Conservation (phyloP, 2,329 filamentous ascomycete species). For the Pleomassaria siparia region DNA sequence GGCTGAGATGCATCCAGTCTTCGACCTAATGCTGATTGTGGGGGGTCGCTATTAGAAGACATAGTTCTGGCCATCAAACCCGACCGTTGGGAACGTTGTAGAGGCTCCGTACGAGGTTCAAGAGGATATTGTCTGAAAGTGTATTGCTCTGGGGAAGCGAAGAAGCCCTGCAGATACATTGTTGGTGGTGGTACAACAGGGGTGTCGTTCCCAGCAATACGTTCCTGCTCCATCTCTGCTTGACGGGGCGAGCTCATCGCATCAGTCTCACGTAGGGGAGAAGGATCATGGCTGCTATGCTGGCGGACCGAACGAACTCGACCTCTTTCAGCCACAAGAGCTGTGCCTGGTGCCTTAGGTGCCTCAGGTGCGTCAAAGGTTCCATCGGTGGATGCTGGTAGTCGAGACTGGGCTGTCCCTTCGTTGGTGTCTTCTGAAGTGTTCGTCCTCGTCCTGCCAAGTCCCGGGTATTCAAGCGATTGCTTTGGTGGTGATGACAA, state of each 20-base stretch:
- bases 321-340: conserved; percentile 8
- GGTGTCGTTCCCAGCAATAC: background rate
- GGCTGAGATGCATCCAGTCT: background rate
- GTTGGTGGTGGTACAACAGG: conserved; percentile 3
- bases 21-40: conserved; percentile 8
- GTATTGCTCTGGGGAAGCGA: conserved; percentile 10
- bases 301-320: conserved; percentile 10
- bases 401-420: conserved; percentile 2
- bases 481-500: conserved; percentile 14
- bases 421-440: conserved; percentile 12
- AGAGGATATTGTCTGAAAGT: conserved; percentile 9
- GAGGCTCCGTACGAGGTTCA: conserved; percentile 24
- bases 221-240: conserved; percentile 1
- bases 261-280: conserved; percentile 21
- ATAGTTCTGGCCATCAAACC: conserved; percentile 17
- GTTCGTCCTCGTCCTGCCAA: conserved; percentile 10
- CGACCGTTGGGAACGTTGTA: conserved; percentile 12
- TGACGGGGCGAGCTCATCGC: conserved; percentile 14
- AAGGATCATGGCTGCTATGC: conserved; percentile 13
- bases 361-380: conserved; percentile 9
- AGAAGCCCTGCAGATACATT: conserved; percentile 13
- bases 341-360: conserved; percentile 10
- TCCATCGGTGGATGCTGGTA: conserved; percentile 13
- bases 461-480: conserved; percentile 7
- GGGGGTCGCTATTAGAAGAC: conserved; percentile 25